Percentiles rank a stretch among this genome's conserved stretches.
Conservation (phyloP, 2,329 filamentous ascomycete genomes). For the Calonectria naviculata region DNA sequence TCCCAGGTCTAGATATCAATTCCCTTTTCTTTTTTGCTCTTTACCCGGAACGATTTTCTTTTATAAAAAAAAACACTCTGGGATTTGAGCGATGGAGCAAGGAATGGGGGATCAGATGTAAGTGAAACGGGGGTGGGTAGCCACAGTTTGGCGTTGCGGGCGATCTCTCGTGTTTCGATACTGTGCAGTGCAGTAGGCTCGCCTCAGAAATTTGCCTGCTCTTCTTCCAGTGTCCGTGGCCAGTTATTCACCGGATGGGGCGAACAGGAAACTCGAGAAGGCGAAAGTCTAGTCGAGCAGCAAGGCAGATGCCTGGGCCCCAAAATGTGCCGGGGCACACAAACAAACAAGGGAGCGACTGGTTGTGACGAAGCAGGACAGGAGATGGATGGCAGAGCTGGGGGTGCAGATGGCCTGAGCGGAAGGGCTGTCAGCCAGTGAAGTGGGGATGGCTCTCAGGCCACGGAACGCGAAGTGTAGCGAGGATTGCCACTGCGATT, state of each 20-base stretch:
- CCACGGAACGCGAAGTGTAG: constrained; percentile 28
- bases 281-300: constrained; percentile 3
- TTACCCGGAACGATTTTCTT: too few relatives aligned
- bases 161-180: constrained; percentile 2
- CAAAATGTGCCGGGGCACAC: constrained; percentile 16
- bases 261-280: background rate
- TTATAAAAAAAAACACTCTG: background rate
- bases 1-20: background rate
- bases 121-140: constrained; percentile 11
- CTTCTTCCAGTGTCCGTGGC: constrained; percentile 2
- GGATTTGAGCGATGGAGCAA: background rate
- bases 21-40: background rate
- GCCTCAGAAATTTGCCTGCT: background rate
- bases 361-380: constrained; percentile 32
- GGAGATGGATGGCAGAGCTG: constrained; percentile 18
- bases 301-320: constrained; percentile 18
- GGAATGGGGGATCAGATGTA: constrained; percentile 16
- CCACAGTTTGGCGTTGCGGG: constrained; percentile 10
- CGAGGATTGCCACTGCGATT: constrained; percentile 31
- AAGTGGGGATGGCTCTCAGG: constrained; percentile 36
- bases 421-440: constrained; percentile 26
- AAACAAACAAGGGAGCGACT: constrained; percentile 19
- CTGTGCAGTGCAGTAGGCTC: constrained; percentile 5
- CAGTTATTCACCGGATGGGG: background rate
- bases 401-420: constrained; percentile 26